Evolutionary conservation across 164 flowering plant genomes (phyloP), one percentile per base, ranked within the genome.

Genomic region (Brasenia schreberi): DNA sequence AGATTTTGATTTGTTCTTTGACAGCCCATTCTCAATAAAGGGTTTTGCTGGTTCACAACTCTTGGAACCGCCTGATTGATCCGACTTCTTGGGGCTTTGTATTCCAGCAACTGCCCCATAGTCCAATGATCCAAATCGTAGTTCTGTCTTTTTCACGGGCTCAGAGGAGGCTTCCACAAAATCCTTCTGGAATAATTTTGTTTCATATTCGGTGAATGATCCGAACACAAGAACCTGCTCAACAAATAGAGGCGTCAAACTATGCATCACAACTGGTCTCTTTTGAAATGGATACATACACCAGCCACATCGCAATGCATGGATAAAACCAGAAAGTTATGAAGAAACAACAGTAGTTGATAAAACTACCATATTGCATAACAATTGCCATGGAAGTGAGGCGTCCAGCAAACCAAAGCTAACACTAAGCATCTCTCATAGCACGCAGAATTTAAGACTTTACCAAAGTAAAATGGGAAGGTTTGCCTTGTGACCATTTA

Each of bases 161-260:
- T 76, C 73, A 42, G 61, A 73, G 69, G 75, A 68, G 58, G 71
- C 72, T 65, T 58, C 72, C 12, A 73, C 23, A 18, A 89, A 73
- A 44, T 74, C 64, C 65, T 61, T 77, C 49, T 72, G 70, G 73
- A 74, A 75, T 64, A 84, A 83, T 70, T 66, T 83, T 44, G 84
- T 77, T 67, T 89, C 96, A 70, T 84, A 95, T 80, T 87, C 87
- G n/a, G 86, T 84, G 66, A 89, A 87, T 62, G 98, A 89, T 63
- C 98, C 98, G 81, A 89, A 89, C 60, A 85, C n/a, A 17, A 92
- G 23, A 60, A 81, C 75, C 96, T 87, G 79, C 9, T 53, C 39
- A 27, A 62, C 33, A 4, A 56, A 44, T 44, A 44, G 52, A 44
- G 7, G 5, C 52, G 10, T 44, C 52, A 44, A 44, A 6, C 52